Evolutionary conservation across 139 green algal genomes (phyloP), one percentile per base, ranked within the genome.

Genomic region (Pseudopediastrum boryanum): DNA sequence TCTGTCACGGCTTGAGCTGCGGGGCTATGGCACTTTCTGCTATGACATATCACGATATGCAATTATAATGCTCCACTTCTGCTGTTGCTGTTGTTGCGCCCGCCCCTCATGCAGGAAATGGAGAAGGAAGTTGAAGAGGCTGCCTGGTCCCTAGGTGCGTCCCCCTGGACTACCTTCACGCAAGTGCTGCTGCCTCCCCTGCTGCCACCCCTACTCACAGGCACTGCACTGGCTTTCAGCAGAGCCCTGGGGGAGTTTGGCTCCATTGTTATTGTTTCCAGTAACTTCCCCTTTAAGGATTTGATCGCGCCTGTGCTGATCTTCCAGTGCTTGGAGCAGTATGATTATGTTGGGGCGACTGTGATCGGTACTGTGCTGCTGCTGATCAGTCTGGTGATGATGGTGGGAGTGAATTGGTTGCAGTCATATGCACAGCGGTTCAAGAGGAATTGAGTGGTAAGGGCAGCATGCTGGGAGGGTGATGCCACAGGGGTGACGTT

Each of bases 281-380:
- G 86, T 42, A 94, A 94, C 82, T 91, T 94, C 59, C 85, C 90
- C 12, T 92, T 90, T 77, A 93, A 93, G 77, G 90, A 94, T 65
- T 84, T 94, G 42, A 89, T 94, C 50, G 86, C 88, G 64, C 89
- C 90, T 19, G 90, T 94, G 56, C 82, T 94, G 62, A 92, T 94
- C 77, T 94, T 93, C 87, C 90, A 94, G 84, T 90, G 85, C 81
- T 83, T 94, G 71, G 90, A 94, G 89, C 90, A 94, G 84, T 94
- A 94, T 75, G 88, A 94, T 67, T 93, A 90, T 75, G 72, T 87
- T 43, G 85, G 85, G 38, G 90, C 90, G 27, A 93, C 90, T 9
- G 85, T 94, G 46, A 93, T 93, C 68, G 90, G 88, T 48, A 92
- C 90, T 4, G 88, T 94, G 76, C 80, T 94, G 72, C 84, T 94